phyloP scores from a whole-genome alignment of 805 yeast species.

The Saturnispora bothae region DNA sequence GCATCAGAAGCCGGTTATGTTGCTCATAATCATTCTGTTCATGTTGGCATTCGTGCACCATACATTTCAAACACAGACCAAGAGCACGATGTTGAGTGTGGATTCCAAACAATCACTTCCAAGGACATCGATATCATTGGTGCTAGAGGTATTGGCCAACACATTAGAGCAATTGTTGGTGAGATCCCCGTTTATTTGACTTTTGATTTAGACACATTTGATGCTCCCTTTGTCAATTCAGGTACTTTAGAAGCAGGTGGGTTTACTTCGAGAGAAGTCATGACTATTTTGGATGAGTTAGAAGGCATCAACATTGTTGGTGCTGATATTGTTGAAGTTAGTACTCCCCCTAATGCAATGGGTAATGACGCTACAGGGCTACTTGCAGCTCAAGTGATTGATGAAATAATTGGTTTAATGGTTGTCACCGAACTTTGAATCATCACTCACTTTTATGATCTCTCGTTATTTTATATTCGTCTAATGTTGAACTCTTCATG shows the following conservation, averaged over 20 bases:
- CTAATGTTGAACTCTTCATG: too few species aligned
- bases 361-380: constrained; percentile 51
- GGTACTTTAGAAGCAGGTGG: constrained; percentile 79
- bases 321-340: constrained; percentile 67
- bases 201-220: constrained; percentile 54
- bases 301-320: constrained; percentile 56
- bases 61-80: constrained; percentile 28
- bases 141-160: constrained; percentile 25
- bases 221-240: constrained; percentile 69
- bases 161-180: constrained; percentile 29
- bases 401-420: constrained; percentile 37
- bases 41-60: constrained; percentile 60
- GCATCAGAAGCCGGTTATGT: constrained; percentile 60
- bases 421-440: constrained; percentile 23
- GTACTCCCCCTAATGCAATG: constrained; percentile 51
- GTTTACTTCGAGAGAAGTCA: constrained; percentile 54
- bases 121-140: constrained; percentile 37
- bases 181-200: constrained; percentile 34
- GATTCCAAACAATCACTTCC: constrained; percentile 36
- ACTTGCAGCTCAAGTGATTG: constrained; percentile 56
- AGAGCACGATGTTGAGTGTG: constrained; percentile 40
- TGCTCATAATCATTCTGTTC: constrained; percentile 37
- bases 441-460: too few species aligned
- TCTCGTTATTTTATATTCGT: too few species aligned
- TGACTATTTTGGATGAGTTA: constrained; percentile 47